Base-by-base conservation (phyloP, 2,329 filamentous ascomycete genomes). In the Exophiala sideris region DNA sequence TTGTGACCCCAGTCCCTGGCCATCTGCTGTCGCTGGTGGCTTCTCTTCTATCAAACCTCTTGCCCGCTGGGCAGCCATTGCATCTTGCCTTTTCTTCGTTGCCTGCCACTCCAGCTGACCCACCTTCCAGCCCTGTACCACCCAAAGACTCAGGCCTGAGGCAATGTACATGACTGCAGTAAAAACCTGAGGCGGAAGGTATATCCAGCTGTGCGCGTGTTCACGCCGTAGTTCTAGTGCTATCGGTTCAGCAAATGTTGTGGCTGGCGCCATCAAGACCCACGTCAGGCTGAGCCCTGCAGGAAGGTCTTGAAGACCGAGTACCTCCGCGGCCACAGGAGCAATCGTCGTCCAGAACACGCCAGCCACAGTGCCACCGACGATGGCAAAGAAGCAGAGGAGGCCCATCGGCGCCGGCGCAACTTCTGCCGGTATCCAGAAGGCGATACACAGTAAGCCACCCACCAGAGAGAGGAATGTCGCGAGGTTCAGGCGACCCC, bases 401-500 rank as follows among this genome's bases (percentile, higher is more conserved):
- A 84, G 75, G 1, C 77, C 81, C 54, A 61, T 59, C 3, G 56
- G 51, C n/a, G 51, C 40, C 1, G 59, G 33, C 66, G 81, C 84
- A 46, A 70, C 77, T 56, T 78, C 76, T 0, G 83, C 79, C 45
- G 80, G 80, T 34, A 80, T 77, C 84, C 84, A 87, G 32, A 87
- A 76, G 0, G 80, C 73, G 18, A 87, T 74, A 49, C 76, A 79
- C 61, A 85, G 79, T 1, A 87, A 36, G 1, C 79, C 82, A 44
- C 77, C 78, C 8, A 82, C 62, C 34, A 80, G 75, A 0, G 81
- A 81, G 68, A 81, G 77, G 7, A 75, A 64, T 1, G 71, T 71
- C 1, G 84, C 81, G 69, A 86, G 81, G 58, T 87, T 86, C 60
- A 88, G 76, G 1, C 83, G 73, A 1, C 84, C 84, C 32, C 82